Percentiles rank a stretch among this genome's conserved stretches.
phyloP scores from a whole-genome alignment of 2,329 filamentous ascomycete genomes.

The Fusarium abutilonis region DNA sequence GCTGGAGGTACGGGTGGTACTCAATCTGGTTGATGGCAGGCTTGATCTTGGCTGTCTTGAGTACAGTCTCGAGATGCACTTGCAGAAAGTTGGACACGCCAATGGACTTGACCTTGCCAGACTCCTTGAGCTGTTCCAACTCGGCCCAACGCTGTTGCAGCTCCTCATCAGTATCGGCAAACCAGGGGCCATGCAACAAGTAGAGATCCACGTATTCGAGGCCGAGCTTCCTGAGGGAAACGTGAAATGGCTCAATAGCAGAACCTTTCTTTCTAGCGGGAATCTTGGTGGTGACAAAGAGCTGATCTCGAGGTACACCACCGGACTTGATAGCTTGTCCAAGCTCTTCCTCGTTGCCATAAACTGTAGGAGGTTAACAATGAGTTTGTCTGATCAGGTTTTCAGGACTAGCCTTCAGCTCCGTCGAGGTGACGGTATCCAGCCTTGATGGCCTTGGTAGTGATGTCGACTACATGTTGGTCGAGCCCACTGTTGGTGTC shows the following conservation, averaged over 20 bases:
- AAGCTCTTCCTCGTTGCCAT: constrained; percentile 74
- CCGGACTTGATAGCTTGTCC: constrained; percentile 75
- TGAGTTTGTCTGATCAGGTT: too few relatives aligned
- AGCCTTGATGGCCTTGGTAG: constrained; percentile 71
- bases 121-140: constrained; percentile 72
- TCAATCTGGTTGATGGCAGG: constrained; percentile 85
- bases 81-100: constrained; percentile 80
- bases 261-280: constrained; percentile 52
- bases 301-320: constrained; percentile 70
- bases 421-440: constrained; percentile 80
- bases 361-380: constrained; percentile 53
- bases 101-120: constrained; percentile 73
- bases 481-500: constrained; percentile 63
- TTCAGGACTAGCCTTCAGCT: constrained; percentile 67
- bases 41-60: constrained; percentile 67
- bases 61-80: constrained; percentile 63
- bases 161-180: constrained; percentile 58
- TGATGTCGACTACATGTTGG: constrained; percentile 59
- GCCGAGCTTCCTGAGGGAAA: constrained; percentile 71
- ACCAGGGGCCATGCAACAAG: constrained; percentile 68
- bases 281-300: constrained; percentile 74
- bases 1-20: constrained; percentile 79
- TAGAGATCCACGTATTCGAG: constrained; percentile 79
- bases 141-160: constrained; percentile 70
- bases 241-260: constrained; percentile 63